Evolutionary conservation across 495 filamentous ascomycete species (phyloP), one percentile per base, ranked within the genome.

Genomic region (Thermochaetoides thermophila): DNA sequence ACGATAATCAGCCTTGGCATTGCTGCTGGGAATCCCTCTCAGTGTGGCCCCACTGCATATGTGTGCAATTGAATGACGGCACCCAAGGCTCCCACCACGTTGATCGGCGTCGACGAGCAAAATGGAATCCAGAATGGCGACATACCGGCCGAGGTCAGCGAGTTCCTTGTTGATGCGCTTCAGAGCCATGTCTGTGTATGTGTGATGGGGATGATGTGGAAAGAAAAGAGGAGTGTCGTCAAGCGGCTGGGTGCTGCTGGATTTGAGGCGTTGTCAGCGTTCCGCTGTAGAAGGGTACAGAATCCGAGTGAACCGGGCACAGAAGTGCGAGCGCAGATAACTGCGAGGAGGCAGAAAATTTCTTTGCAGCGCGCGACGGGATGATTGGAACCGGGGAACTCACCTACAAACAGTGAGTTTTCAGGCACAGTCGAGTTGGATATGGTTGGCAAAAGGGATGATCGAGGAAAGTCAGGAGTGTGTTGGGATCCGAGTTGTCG

Each of bases 151-250:
- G 55, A 97, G 77, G 56, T 97, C 89, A 66, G 84, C 82, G 65
- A 97, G 81, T 73, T 97, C 89, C 78, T 96, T 97, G 76, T 94
- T 95, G 69, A 97, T 97, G 61, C 89, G 74, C 83, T 97, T 97
- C 56, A 97, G 78, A 66, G 89, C 89, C 89, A 97, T 97, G 49
- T 43, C 48, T 53, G 50, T 49, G 48, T 58, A 42, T 61, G 45
- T 55, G 43, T 46, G 35, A 27, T 51, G 42, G 39, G 31, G 27
- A 32, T 37, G 27, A 49, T 32, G 38, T 31, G 17, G 32, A 37
- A 14, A 29, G 40, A n/a, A n/a, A n/a, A n/a, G n/a, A n/a, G n/a
- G n/a, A n/a, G 23, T 23, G 29, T 29, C 20, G 36, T 42, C 32
- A 33, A 39, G 27, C 14, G 26, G 34, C 16, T 13, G 32, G 36